Evolutionary conservation across 148 eudicot genomes (phyloP), one percentile per base, ranked within the genome.

Genomic region (Fagopyrum tataricum): DNA sequence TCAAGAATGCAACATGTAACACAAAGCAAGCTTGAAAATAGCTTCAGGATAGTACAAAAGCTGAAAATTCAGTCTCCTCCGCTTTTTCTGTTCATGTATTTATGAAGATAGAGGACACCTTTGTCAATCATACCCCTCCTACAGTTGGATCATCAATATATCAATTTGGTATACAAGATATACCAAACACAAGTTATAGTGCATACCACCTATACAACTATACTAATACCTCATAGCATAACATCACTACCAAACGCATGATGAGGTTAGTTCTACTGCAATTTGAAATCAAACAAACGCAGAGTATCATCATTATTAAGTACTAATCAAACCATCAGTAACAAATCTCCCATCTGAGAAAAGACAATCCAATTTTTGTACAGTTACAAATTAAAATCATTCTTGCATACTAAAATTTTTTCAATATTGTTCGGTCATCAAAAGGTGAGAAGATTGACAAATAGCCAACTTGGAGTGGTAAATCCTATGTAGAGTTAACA

Each of bases 401-500:
- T 56, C 31, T 11, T 56, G 37, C 10, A 56, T 7, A 59, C 67
- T 26, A 59, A 11, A n/a, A 24, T 18, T 55, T 24, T 11, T 55
- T 24, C 21, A 8, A 20, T 6, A 31, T n/a, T 48, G 17, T 5
- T 48, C 52, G 14, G 40, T 4, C 17, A 59, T 59, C 31, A n/a
- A n/a, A n/a, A n/a, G n/a, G n/a, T n/a, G n/a, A n/a, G 12, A 59
- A 15, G 23, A 26, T 11, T 59, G 40, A 24, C 13, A 10, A 23
- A 59, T 24, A 26, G 17, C 67, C 11, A 26, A 26, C 15, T 23
- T 12, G n/a, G 40, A 24, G 4, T 26, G 21, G 7, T 8, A 17
- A 26, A 26, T 31, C 55, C 58, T 87, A 80, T 13, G 80, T 72
- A 37, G 88, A 78, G 52, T 80, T 80, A 41, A 76, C 51, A 44